A percentile compares a stretch with the other conserved stretches of the same genome.
phyloP scores from a whole-genome alignment of 2,329 filamentous ascomycete genomes.

The Graphilbum fragrans region DNA sequence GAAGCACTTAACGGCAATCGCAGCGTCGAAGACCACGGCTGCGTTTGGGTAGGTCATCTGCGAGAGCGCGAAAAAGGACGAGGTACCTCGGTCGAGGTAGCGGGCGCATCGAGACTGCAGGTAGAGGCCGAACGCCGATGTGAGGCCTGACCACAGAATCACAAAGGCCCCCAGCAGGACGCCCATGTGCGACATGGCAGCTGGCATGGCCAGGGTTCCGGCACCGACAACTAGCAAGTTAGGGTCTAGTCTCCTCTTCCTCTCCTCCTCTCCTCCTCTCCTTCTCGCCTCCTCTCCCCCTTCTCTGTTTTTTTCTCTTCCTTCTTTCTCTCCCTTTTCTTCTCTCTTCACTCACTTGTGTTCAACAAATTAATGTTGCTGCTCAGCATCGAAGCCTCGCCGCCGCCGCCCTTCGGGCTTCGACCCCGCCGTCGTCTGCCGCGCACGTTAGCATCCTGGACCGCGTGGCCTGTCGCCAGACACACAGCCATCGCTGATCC shows the following conservation, averaged over 20 bases:
- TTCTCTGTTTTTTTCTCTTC: background rate
- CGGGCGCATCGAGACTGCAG: slow-evolving; percentile 85
- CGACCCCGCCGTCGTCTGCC: slow-evolving; percentile 42
- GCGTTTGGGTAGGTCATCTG: slow-evolving; percentile 96
- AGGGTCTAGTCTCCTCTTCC: no score
- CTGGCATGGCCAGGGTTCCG: slow-evolving; percentile 89
- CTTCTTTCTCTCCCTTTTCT: background rate
- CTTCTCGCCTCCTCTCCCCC: background rate
- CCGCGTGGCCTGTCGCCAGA: background rate
- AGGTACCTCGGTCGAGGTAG: slow-evolving; percentile 78
- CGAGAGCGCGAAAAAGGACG: slow-evolving; percentile 93
- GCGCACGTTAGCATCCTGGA: background rate
- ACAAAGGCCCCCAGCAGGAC: slow-evolving; percentile 73
- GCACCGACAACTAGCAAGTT: slow-evolving; percentile 70
- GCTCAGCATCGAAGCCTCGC: slow-evolving; percentile 78
- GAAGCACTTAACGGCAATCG: slow-evolving; percentile 96
- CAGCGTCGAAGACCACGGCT: slow-evolving; percentile 86
- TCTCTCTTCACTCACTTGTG: slow-evolving; percentile 55
- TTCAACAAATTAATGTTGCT: slow-evolving; percentile 94
- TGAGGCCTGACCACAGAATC: slow-evolving; percentile 83
- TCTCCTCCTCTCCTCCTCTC: background rate
- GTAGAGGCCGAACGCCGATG: slow-evolving; percentile 86
- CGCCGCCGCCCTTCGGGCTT: slow-evolving; percentile 63
- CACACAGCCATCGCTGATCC: background rate
- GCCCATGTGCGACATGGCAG: slow-evolving; percentile 90